Conservation (phyloP, 345 rosid species). For the Hibiscus mutabilis region DNA sequence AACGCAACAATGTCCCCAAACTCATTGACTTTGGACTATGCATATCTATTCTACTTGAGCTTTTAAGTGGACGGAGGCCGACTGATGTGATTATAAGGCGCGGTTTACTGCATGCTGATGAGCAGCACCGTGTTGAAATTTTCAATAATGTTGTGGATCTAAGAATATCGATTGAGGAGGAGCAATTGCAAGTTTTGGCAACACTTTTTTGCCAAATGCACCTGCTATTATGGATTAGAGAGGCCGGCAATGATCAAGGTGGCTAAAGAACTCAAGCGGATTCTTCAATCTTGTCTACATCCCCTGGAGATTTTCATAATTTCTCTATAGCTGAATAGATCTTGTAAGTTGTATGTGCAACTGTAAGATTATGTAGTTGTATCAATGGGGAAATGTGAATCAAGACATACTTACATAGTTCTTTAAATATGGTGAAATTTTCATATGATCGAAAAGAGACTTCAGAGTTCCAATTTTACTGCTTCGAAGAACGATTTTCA, state of each 20-base stretch:
- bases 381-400: conserved; percentile 10
- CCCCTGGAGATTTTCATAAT: too few species aligned
- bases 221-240: neutral
- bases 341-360: too few species aligned
- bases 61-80: conserved; percentile 11
- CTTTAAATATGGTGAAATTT: conserved; percentile 24
- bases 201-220: conserved; percentile 4
- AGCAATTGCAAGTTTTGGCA: neutral
- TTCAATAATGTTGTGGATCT: neutral
- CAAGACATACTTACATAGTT: too few species aligned
- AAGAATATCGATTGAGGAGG: neutral
- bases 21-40: too few species aligned
- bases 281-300: neutral
- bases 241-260: conserved; percentile 25
- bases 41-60: conserved; percentile 10
- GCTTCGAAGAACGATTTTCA: too few species aligned
- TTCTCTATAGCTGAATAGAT: too few species aligned
- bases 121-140: neutral
- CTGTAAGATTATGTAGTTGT: too few species aligned
- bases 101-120: neutral
- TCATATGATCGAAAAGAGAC: too few species aligned
- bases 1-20: too few species aligned
- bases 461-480: too few species aligned
- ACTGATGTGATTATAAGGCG: neutral
- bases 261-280: neutral